phyloP scores from a whole-genome alignment of 2,329 filamentous ascomycete genomes.

The Ceratocystis destructans region DNA sequence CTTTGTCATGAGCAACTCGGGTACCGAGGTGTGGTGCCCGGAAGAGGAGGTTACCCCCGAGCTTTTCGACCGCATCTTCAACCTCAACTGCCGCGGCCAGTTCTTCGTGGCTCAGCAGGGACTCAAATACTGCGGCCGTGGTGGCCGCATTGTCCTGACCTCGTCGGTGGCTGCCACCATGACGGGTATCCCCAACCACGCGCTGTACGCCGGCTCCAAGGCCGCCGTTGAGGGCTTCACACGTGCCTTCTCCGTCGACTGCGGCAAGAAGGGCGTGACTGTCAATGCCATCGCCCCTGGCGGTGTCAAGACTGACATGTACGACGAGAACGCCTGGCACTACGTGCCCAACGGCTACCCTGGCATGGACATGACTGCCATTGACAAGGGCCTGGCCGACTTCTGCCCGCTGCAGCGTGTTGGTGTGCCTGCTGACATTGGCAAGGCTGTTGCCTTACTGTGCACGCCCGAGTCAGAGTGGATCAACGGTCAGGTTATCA shows the following conservation, averaged over 20 bases:
- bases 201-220: conserved; percentile 58
- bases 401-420: conserved; percentile 47
- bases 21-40: conserved; percentile 57
- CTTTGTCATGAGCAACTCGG: conserved; percentile 59
- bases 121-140: conserved; percentile 54
- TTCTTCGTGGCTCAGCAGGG: conserved; percentile 68
- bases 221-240: conserved; percentile 60
- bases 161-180: conserved; percentile 54
- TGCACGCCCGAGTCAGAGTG: conserved; percentile 47
- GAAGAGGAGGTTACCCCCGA: conserved; percentile 55
- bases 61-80: conserved; percentile 59
- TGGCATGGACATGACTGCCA: conserved; percentile 38
- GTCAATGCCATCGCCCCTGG: conserved; percentile 61
- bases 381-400: conserved; percentile 41
- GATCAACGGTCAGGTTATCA: conserved; percentile 42
- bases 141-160: conserved; percentile 61
- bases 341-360: conserved; percentile 45
- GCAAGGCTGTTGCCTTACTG: conserved; percentile 42
- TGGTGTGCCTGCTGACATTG: conserved; percentile 45
- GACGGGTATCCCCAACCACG: conserved; percentile 54
- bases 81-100: conserved; percentile 56
- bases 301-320: conserved; percentile 67
- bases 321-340: conserved; percentile 53
- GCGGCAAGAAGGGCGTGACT: conserved; percentile 52
- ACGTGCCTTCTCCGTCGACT: conserved; percentile 58